phyloP scores from a whole-genome alignment of 768 basidiomycete species.

The Rhizopogon vulgaris region DNA sequence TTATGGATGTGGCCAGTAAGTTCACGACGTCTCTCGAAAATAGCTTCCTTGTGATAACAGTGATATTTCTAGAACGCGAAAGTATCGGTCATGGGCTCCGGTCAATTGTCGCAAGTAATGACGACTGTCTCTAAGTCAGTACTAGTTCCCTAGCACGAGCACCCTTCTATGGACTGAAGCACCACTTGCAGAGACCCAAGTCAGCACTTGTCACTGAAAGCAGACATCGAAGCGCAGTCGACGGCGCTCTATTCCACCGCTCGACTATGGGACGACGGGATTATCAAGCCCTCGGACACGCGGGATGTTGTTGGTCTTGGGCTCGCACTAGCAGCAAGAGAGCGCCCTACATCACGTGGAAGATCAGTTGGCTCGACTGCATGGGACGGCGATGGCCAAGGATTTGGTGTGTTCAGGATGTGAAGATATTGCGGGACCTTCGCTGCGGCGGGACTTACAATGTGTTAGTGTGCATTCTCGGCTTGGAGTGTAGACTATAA shows the following conservation, averaged over 20 bases:
- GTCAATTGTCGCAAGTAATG: slow-evolving; percentile 93
- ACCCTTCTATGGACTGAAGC: neutral
- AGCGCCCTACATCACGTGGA: slow-evolving; percentile 17
- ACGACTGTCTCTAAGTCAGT: slow-evolving; percentile 70
- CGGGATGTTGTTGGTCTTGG: slow-evolving; percentile 83
- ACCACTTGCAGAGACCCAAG: slow-evolving; percentile 56
- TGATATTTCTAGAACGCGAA: slow-evolving; percentile 63
- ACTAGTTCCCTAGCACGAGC: slow-evolving; percentile 15
- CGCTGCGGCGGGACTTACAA: too few species aligned
- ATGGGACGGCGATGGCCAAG: slow-evolving; percentile 65
- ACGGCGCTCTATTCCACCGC: slow-evolving; percentile 85
- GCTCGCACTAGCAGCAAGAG: slow-evolving; percentile 69
- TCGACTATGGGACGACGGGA: slow-evolving; percentile 91
- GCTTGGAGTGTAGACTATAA: too few species aligned
- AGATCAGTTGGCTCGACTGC: slow-evolving; percentile 33
- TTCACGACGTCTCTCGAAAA: slow-evolving; percentile 5
- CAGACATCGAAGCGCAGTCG: slow-evolving; percentile 85
- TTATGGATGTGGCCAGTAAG: slow-evolving; percentile 97
- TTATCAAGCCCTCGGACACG: slow-evolving; percentile 86
- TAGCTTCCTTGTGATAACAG: neutral
- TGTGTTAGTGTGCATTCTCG: too few species aligned
- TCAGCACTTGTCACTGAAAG: slow-evolving; percentile 67
- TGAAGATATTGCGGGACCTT: slow-evolving; percentile 25
- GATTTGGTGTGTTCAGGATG: slow-evolving; percentile 93
- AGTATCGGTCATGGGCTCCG: slow-evolving; percentile 93